These are phyloP conservation scores for Fusarium tuaranense DNA, from an alignment of 2,329 filamentous ascomycete species.

Conservation along the genomic window DNA sequence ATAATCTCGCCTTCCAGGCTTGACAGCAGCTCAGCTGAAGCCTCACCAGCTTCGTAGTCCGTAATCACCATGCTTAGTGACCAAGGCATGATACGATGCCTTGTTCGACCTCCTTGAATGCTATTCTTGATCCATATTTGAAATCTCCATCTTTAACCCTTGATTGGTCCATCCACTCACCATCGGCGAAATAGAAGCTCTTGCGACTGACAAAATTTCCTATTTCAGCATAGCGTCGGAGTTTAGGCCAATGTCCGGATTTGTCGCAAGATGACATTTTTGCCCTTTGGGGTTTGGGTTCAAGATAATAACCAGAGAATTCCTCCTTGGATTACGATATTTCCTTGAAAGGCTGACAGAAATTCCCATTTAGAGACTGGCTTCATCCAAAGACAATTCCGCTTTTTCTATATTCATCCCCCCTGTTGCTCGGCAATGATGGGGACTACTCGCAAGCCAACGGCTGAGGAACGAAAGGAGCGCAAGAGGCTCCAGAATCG, in stretches of 20 bases:
- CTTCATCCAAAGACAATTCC: not conserved
- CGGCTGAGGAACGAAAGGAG: slow-evolving; percentile 8
- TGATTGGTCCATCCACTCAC: not conserved
- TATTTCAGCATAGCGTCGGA: slow-evolving; percentile 18
- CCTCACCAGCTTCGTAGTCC: not conserved
- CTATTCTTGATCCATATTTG: not conserved
- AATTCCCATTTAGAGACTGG: not conserved
- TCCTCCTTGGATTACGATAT: not conserved
- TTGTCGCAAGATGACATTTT: slow-evolving; percentile 27
- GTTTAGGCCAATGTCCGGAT: not conserved
- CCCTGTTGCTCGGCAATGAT: not conserved
- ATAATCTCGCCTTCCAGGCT: not conserved
- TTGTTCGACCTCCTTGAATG: not conserved
- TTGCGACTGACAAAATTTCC: slow-evolving; percentile 27
- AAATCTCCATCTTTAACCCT: not conserved
- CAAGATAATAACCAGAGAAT: not conserved
- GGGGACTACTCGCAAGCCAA: not conserved
- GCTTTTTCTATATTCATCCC: not conserved
- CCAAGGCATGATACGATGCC: not conserved
- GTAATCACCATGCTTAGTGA: not conserved
- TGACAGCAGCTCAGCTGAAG: not conserved
- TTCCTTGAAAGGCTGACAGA: not conserved
- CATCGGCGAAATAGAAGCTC: not conserved
- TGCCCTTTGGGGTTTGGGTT: slow-evolving; percentile 7
- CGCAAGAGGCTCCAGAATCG: slow-evolving; percentile 28